Evolutionary conservation across 495 filamentous ascomycete species (phyloP).

Genomic region (Hypomontagnella monticulosa): DNA sequence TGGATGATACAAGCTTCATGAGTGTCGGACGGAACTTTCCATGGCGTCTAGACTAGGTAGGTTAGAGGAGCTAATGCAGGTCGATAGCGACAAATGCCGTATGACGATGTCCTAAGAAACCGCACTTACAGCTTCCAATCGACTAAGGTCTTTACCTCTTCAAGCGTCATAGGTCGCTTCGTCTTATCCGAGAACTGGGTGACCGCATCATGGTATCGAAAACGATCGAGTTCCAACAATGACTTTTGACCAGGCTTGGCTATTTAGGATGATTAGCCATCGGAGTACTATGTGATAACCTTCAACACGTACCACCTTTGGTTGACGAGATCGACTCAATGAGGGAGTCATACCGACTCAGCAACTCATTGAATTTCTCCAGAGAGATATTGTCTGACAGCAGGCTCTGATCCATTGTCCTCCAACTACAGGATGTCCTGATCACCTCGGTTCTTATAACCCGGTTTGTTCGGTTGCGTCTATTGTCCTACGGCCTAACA

Average conservation of each 20-base stretch:
- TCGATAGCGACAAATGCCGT: conserved; percentile 4
- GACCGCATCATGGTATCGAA: conserved; percentile 57
- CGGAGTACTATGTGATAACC: neutral
- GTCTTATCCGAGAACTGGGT: conserved; percentile 45
- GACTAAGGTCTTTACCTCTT: conserved; percentile 64
- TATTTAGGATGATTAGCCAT: conserved; percentile 29
- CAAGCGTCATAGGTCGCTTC: conserved; percentile 47
- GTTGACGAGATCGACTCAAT: conserved; percentile 52
- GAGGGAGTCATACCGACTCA: conserved; percentile 50
- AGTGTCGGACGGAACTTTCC: conserved; percentile 76
- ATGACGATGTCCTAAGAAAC: conserved; percentile 2
- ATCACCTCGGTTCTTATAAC: no score
- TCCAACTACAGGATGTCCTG: conserved; percentile 2
- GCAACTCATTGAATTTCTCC: conserved; percentile 44
- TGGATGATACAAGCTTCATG: conserved; percentile 70
- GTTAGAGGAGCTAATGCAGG: conserved; percentile 11
- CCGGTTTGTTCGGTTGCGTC: no score
- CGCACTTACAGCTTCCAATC: conserved; percentile 81
- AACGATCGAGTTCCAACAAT: conserved; percentile 58
- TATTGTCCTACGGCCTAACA: no score
- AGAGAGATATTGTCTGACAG: conserved; percentile 50
- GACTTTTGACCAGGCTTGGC: conserved; percentile 56
- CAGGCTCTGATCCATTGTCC: conserved; percentile 23
- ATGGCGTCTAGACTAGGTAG: conserved; percentile 58
- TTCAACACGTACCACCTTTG: conserved; percentile 51